These are phyloP conservation scores for Geotrichum ghanense DNA, from an alignment of 805 yeast genomes.

Conservation along the genomic window DNA sequence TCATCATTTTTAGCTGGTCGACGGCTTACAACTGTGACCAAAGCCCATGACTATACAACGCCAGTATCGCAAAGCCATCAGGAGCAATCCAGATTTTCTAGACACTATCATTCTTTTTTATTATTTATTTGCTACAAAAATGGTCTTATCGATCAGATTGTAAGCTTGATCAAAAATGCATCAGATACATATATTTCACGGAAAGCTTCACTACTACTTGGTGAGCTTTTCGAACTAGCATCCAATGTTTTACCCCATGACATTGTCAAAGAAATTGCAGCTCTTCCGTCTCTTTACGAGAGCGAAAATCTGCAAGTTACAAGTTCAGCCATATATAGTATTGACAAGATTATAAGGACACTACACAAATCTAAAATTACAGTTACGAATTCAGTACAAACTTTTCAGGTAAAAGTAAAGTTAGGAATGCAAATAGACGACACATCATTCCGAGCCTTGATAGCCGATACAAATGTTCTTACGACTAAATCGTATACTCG, in stretches of 20 bases:
- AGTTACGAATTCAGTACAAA: not conserved
- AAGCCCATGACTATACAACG: conserved; percentile 29
- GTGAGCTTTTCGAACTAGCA: conserved; percentile 49
- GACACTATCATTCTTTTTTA: conserved; percentile 58
- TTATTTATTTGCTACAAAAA: conserved; percentile 42
- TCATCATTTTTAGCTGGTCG: conserved; percentile 25
- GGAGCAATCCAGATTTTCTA: conserved; percentile 21
- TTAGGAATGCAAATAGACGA: conserved; percentile 45
- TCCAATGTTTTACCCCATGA: conserved; percentile 43
- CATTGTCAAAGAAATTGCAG: conserved; percentile 20
- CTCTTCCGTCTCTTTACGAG: conserved; percentile 20
- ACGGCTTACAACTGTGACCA: conserved; percentile 13
- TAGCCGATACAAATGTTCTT: conserved; percentile 59
- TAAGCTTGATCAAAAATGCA: conserved; percentile 31
- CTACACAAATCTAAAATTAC: conserved; percentile 13
- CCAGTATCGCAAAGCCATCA: conserved; percentile 26
- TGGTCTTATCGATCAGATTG: conserved; percentile 39
- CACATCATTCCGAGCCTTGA: conserved; percentile 48
- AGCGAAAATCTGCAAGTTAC: conserved; percentile 20
- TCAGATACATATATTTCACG: conserved; percentile 34
- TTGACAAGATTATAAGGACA: conserved; percentile 29
- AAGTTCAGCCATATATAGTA: conserved; percentile 32
- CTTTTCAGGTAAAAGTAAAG: conserved; percentile 18
- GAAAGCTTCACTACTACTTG: conserved; percentile 53
- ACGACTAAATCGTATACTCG: conserved; percentile 65